Evolutionary conservation across 2,329 filamentous ascomycete species (phyloP), one percentile per base, ranked within the genome.

Genomic region (Aspergillus hortae): DNA sequence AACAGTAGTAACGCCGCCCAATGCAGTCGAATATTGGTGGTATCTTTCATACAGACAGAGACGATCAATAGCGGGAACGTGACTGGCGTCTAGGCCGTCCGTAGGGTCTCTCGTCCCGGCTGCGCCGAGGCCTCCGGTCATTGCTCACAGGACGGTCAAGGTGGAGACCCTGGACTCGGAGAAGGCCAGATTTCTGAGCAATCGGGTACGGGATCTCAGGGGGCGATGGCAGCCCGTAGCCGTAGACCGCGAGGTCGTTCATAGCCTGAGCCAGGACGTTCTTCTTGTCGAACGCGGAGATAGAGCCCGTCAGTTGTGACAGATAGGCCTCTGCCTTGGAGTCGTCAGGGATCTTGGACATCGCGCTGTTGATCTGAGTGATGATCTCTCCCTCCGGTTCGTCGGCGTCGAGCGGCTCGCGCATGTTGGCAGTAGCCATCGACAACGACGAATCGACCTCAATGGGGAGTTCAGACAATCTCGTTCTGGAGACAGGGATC

Each of bases 201-300:
- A 68, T 42, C 5, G 30, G 44, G 4, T 48, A 46, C 17, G 48
- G 49, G 12, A 74, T 48, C 1, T 44, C 23, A 5, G 78, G 78
- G 12, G 75, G 70, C 21, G 63, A 57, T 4, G 67, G 54, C 62
- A 80, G 69, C 5, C 75, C 74, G 71, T 51, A 52, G 10, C 77
- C 77, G 54, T 75, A 71, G 40, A 71, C 66, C 6, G 75, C 71
- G 15, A 76, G 63, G 45, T 71, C 62, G 56, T 79, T 78, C 25
- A 79, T 67, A 9, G 68, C 66, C 12, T 72, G 64, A n/a, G 80
- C 55, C 9, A 79, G 64, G 7, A 53, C 57, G 6, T 68, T 63
- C 59, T 75, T 76, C 52, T 72, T 52, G 7, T 40, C 19, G 45
- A 73, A 66, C 23, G 58, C 52, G 12, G 57, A 51, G 9, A 63